A percentile compares a stretch with the other conserved stretches of the same genome.
phyloP scores from a whole-genome alignment of 2,329 filamentous ascomycete species.

The Penicillium sclerotiorum region DNA sequence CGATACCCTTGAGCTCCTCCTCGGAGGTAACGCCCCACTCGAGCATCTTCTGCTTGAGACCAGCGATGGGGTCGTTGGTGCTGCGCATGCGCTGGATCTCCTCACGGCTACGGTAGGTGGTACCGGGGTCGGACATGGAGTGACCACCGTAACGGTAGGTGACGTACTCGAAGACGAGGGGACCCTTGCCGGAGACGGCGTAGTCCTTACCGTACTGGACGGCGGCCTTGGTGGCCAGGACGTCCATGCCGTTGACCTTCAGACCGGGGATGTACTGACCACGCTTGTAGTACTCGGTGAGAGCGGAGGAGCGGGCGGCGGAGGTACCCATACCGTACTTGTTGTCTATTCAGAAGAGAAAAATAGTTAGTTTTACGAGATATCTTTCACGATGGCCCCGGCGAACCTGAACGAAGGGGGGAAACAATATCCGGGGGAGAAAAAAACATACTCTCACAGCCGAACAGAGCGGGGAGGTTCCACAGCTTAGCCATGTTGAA shows the following conservation, averaged over 20 bases:
- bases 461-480: conserved; percentile 93
- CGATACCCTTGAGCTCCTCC: conserved; percentile 93
- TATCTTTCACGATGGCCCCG: background rate
- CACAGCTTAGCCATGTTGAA: conserved; percentile 99
- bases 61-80: conserved; percentile 97
- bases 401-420: conserved; percentile 14
- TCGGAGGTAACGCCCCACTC: conserved; percentile 92
- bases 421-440: background rate
- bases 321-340: conserved; percentile 99
- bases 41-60: conserved; percentile 95
- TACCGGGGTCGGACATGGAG: conserved; percentile 99
- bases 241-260: conserved; percentile 99
- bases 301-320: conserved; percentile 86
- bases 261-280: conserved; percentile 99
- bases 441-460: conserved; percentile 84
- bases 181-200: conserved; percentile 80
- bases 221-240: conserved; percentile 94
- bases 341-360: conserved; percentile 69
- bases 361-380: background rate
- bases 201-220: conserved; percentile 92
- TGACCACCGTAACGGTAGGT: conserved; percentile 99
- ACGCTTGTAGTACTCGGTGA: conserved; percentile 99
- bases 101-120: conserved; percentile 98
- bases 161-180: conserved; percentile 96
- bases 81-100: conserved; percentile 99